These are phyloP conservation scores for Coemansia sp. DNA, from an alignment of 192 early-diverging fungal species.

Conservation along the genomic window DNA sequence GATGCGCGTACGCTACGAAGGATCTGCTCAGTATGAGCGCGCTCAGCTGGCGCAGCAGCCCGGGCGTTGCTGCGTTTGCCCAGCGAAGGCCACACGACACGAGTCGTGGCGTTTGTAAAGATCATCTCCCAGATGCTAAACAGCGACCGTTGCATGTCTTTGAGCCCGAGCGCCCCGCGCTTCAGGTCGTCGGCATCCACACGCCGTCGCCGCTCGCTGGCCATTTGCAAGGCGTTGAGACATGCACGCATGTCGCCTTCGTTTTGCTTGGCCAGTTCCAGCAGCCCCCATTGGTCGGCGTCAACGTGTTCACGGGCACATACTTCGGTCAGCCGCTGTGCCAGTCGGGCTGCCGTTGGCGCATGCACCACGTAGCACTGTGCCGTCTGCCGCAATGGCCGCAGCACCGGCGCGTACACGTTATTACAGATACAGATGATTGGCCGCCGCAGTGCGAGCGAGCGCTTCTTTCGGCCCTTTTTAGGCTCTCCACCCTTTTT, in stretches of 20 bases:
- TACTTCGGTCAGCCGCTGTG: conserved; percentile 75
- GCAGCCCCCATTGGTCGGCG: conserved; percentile 73
- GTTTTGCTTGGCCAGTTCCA: conserved; percentile 70
- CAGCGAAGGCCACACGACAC: conserved; percentile 10
- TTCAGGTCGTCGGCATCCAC: conserved; percentile 55
- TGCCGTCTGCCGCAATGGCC: conserved; percentile 78
- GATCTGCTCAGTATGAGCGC: conserved; percentile 38
- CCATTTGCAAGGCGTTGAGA: conserved; percentile 80
- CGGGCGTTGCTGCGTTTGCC: conserved; percentile 13
- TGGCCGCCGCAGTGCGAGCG: conserved; percentile 70
- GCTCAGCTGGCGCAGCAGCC: conserved; percentile 6
- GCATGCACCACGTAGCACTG: conserved; percentile 71
- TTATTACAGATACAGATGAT: conserved; percentile 99
- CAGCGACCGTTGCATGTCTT: conserved; percentile 77
- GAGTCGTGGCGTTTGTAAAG: conserved; percentile 57
- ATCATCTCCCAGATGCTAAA: conserved; percentile 84
- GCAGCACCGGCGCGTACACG: conserved; percentile 83
- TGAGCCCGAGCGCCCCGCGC: conserved; percentile 62
- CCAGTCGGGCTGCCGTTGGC: conserved; percentile 63
- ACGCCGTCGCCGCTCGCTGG: conserved; percentile 8
- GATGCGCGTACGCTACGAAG: conserved; percentile 49
- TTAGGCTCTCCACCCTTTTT: background rate
- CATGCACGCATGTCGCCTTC: conserved; percentile 88
- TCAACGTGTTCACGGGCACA: conserved; percentile 73
- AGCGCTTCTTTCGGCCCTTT: conserved; percentile 16